These are phyloP conservation scores for Telopea speciosissima DNA, from an alignment of 177 flowering plant genomes.

Conservation along the genomic window DNA sequence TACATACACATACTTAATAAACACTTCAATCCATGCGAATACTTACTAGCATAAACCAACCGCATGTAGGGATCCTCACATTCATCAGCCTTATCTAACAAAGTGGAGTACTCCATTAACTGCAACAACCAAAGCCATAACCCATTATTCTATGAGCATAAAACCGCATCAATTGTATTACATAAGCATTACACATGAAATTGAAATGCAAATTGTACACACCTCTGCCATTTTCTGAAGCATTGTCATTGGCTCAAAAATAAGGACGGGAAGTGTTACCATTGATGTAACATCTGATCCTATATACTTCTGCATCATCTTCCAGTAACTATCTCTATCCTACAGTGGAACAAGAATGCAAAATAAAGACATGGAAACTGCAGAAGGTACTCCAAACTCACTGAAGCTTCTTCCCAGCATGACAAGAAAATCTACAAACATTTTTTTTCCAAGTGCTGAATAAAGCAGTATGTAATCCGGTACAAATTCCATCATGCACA, in stretches of 20 bases:
- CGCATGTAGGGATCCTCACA: conserved; percentile 90
- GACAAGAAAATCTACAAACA: neutral
- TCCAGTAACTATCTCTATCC: conserved; percentile 89
- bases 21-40: neutral
- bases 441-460: neutral
- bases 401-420: no score
- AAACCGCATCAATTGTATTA: conserved; percentile 1
- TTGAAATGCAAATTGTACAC: conserved; percentile 12
- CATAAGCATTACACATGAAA: neutral
- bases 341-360: conserved; percentile 14
- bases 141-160: neutral
- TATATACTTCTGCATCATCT: conserved; percentile 84
- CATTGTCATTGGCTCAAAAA: conserved; percentile 93
- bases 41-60: conserved; percentile 81
- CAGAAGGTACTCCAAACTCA: neutral
- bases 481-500: neutral
- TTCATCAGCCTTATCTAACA: conserved; percentile 73
- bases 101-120: conserved; percentile 83
- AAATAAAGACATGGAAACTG: neutral
- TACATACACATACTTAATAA: neutral
- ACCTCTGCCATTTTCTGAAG: conserved; percentile 98
- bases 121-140: conserved; percentile 23
- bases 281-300: conserved; percentile 89
- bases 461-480: neutral
- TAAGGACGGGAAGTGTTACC: conserved; percentile 92